These are phyloP conservation scores for Drechslerella coelobrocha DNA, from an alignment of 2,329 filamentous ascomycete species.

Conservation along the genomic window DNA sequence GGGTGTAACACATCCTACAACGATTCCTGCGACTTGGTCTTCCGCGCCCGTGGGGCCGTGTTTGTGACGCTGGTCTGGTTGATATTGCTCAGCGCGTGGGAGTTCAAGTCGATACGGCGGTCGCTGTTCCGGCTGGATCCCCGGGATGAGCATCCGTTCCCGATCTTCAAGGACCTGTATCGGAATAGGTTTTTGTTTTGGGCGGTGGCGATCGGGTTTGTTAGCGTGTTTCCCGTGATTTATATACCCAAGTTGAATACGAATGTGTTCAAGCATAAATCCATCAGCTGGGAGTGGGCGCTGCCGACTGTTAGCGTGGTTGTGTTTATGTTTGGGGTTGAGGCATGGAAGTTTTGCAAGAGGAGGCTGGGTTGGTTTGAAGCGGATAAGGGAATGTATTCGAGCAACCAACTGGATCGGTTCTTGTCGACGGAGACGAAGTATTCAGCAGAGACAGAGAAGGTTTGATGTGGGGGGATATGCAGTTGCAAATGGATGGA, in stretches of 20 bases:
- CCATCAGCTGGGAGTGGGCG: slow-evolving; percentile 75
- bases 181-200: slow-evolving; percentile 73
- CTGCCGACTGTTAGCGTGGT: slow-evolving; percentile 68
- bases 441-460: not conserved
- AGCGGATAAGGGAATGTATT: slow-evolving; percentile 42
- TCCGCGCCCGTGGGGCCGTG: slow-evolving; percentile 74
- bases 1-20: slow-evolving; percentile 69
- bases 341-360: slow-evolving; percentile 74
- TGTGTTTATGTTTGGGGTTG: slow-evolving; percentile 69
- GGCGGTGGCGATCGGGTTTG: slow-evolving; percentile 68
- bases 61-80: slow-evolving; percentile 79
- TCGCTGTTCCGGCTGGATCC: slow-evolving; percentile 79
- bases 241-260: slow-evolving; percentile 73
- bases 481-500: not conserved
- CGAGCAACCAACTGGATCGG: slow-evolving; percentile 46
- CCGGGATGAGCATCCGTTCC: slow-evolving; percentile 66
- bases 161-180: slow-evolving; percentile 73
- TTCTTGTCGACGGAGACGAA: slow-evolving; percentile 48
- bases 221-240: slow-evolving; percentile 68
- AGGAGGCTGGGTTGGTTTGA: slow-evolving; percentile 57
- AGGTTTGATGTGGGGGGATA: not conserved
- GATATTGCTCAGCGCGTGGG: slow-evolving; percentile 78
- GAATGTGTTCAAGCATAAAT: slow-evolving; percentile 72
- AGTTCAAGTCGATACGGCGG: slow-evolving; percentile 68
- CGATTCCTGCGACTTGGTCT: slow-evolving; percentile 68